A percentile compares a stretch with the other conserved stretches of the same genome.
phyloP scores from a whole-genome alignment of 2,329 filamentous ascomycete species.

The Esteya vermicola region DNA sequence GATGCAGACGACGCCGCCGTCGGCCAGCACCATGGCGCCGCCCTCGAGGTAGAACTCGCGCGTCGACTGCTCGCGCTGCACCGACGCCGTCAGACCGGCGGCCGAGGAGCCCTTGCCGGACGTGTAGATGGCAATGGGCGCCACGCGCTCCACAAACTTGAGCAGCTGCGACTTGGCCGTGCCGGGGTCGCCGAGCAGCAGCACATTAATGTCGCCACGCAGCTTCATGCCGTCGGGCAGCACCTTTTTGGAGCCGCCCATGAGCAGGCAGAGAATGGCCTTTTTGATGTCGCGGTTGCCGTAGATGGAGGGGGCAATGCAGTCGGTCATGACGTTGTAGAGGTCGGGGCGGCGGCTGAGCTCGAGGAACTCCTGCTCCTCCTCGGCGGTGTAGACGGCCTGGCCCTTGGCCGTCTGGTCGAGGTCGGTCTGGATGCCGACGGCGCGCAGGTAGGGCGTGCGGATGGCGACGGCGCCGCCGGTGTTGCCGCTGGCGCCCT shows the following conservation, averaged over 20 bases:
- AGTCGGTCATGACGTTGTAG: conserved; percentile 81
- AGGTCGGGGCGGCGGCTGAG: conserved; percentile 82
- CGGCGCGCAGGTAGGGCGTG: conserved; percentile 84
- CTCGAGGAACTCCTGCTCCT: conserved; percentile 91
- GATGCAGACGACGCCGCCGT: conserved; percentile 94
- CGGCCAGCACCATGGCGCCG: conserved; percentile 94
- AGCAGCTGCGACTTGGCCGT: conserved; percentile 95
- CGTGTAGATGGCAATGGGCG: conserved; percentile 95
- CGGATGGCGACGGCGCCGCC: conserved; percentile 83
- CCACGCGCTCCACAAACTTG: conserved; percentile 94
- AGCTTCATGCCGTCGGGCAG: conserved; percentile 95
- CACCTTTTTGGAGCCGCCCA: conserved; percentile 96
- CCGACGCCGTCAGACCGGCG: conserved; percentile 91
- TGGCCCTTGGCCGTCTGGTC: conserved; percentile 81
- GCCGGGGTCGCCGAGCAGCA: conserved; percentile 91
- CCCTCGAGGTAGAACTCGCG: conserved; percentile 97
- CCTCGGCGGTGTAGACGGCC: conserved; percentile 78
- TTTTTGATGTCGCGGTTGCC: conserved; percentile 96
- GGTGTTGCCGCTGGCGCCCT: conserved; percentile 39
- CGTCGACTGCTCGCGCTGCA: conserved; percentile 82
- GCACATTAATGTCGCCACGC: conserved; percentile 93
- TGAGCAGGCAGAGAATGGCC: conserved; percentile 80
- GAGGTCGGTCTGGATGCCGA: conserved; percentile 81
- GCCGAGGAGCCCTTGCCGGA: conserved; percentile 97
- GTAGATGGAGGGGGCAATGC: conserved; percentile 95